These are phyloP conservation scores for Pythium utonaiense DNA, from an alignment of 352 stramenopile genomes.

Conservation along the genomic window DNA sequence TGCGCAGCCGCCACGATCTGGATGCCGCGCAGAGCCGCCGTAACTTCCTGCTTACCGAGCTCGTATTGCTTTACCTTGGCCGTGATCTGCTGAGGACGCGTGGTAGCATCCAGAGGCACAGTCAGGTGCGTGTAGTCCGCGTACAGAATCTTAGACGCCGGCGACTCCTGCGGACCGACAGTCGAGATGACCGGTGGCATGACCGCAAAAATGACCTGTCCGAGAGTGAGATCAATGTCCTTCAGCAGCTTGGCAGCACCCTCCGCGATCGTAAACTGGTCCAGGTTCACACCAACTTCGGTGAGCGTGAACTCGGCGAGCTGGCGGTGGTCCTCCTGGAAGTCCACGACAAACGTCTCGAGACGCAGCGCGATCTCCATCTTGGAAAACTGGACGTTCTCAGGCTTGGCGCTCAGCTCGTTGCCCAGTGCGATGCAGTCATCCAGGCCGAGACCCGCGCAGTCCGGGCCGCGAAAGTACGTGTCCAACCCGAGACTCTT, in stretches of 20 bases:
- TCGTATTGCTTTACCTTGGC: slow-evolving; percentile 26
- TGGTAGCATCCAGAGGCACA: not conserved
- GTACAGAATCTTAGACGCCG: slow-evolving; percentile 27
- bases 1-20: slow-evolving; percentile 24
- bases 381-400: slow-evolving; percentile 27
- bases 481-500: slow-evolving; percentile 23
- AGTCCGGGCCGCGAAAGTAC: slow-evolving; percentile 23
- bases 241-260: slow-evolving; percentile 17
- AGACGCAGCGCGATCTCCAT: slow-evolving; percentile 28
- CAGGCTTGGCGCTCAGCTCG: slow-evolving; percentile 20
- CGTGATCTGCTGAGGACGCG: slow-evolving; percentile 21
- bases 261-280: slow-evolving; percentile 15
- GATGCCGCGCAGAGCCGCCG: slow-evolving; percentile 18
- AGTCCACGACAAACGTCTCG: slow-evolving; percentile 20
- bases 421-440: slow-evolving; percentile 20
- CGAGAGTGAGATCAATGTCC: slow-evolving; percentile 24
- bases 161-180: slow-evolving; percentile 24
- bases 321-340: slow-evolving; percentile 18
- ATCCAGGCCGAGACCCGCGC: slow-evolving; percentile 11
- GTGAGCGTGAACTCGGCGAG: slow-evolving; percentile 26
- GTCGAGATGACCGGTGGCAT: slow-evolving; percentile 18
- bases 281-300: slow-evolving; percentile 23
- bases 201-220: slow-evolving; percentile 26
- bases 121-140: slow-evolving; percentile 23
- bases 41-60: slow-evolving; percentile 21